Evolutionary conservation across 129 eudicot species (phyloP).

Genomic region (Tagetes erecta): DNA sequence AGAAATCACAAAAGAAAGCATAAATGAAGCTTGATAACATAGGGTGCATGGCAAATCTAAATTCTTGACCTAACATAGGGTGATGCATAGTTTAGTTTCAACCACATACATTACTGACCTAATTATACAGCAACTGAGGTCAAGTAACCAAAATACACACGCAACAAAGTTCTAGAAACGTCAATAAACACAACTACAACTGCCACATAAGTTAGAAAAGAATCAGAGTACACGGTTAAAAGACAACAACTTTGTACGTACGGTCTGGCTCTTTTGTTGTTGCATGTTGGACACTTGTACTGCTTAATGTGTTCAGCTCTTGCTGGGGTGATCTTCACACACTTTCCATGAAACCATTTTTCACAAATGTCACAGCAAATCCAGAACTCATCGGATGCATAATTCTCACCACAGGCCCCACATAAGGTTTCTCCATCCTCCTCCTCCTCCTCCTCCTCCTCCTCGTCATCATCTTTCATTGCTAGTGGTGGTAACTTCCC

Average conservation of each 20-base stretch:
- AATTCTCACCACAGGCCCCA: slow-evolving; percentile 17
- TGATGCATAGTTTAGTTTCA: background rate
- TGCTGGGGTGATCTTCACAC: slow-evolving; percentile 18
- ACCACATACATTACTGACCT: slow-evolving; percentile 1
- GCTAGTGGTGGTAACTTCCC: slow-evolving; percentile 9
- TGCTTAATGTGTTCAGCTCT: slow-evolving; percentile 16
- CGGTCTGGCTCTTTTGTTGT: slow-evolving; percentile 10
- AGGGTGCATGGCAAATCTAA: background rate
- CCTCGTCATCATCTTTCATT: slow-evolving; percentile 6
- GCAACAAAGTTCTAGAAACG: background rate
- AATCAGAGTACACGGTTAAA: slow-evolving; percentile 4
- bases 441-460: slow-evolving; percentile 6
- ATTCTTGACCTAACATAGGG: background rate
- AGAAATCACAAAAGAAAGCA: background rate
- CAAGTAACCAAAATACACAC: slow-evolving; percentile 9
- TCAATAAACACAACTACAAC: background rate
- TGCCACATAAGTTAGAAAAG: background rate
- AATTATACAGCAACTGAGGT: slow-evolving; percentile 8
- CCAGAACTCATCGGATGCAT: slow-evolving; percentile 13
- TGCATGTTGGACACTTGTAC: slow-evolving; percentile 15
- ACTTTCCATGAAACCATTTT: slow-evolving; percentile 13
- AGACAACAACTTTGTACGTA: background rate
- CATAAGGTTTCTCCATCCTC: slow-evolving; percentile 17
- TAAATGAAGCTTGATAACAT: no score
- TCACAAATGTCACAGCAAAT: slow-evolving; percentile 16